Evolutionary conservation across 2,329 filamentous ascomycete species (phyloP).

Genomic region (Camillea tinctor): DNA sequence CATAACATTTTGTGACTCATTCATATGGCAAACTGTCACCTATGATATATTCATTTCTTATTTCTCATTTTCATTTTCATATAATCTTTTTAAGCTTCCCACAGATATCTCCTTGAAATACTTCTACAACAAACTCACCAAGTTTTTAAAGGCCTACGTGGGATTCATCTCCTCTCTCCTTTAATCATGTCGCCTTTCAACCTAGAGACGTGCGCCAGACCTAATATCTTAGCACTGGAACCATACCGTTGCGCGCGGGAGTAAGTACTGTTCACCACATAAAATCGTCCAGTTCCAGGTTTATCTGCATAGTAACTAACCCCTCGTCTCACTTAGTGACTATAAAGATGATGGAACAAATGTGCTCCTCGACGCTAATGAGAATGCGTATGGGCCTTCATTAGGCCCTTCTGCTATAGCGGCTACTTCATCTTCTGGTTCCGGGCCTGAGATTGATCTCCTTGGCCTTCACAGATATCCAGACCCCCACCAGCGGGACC

Average conservation of each 20-base stretch:
- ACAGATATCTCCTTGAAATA: background rate
- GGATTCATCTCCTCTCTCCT: background rate
- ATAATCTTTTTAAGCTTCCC: background rate
- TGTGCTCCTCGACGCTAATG: slow-evolving; percentile 94
- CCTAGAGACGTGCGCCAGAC: slow-evolving; percentile 69
- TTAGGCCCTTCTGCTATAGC: slow-evolving; percentile 55
- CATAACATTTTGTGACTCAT: slow-evolving; percentile 15
- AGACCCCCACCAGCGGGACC: slow-evolving; percentile 84
- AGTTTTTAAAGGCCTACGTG: background rate
- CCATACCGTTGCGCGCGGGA: slow-evolving; percentile 82
- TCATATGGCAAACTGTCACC: background rate
- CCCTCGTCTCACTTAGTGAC: slow-evolving; percentile 59
- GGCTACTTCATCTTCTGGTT: slow-evolving; percentile 37
- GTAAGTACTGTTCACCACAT: slow-evolving; percentile 47
- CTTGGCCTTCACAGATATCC: slow-evolving; percentile 89
- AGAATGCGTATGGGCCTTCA: slow-evolving; percentile 91
- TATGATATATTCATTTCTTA: background rate
- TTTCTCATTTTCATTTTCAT: no score
- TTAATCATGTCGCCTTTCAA: slow-evolving; percentile 63
- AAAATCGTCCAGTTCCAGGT: slow-evolving; percentile 2
- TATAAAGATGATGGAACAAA: slow-evolving; percentile 99
- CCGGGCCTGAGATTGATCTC: slow-evolving; percentile 65
- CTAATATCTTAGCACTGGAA: slow-evolving; percentile 73
- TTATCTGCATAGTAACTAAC: no score
- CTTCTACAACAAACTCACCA: background rate